Conservation (phyloP, 2,329 filamentous ascomycete species). For the Verticillium zaregamsianum region DNA sequence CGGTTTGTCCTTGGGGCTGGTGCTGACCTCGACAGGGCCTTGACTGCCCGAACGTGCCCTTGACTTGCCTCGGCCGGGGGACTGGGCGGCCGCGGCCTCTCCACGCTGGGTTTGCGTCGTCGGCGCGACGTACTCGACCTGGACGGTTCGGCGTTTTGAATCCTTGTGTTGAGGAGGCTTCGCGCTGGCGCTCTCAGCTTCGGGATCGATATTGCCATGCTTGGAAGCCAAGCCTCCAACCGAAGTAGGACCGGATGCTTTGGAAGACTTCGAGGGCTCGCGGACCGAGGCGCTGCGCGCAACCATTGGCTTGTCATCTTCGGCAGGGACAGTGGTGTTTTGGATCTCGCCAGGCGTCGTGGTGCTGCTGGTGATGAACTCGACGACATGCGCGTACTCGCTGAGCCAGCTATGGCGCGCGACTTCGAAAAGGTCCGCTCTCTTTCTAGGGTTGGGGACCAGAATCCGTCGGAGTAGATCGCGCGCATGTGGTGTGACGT, state of each 20-base stretch:
- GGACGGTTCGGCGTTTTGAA: constrained; percentile 88
- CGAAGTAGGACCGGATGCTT: constrained; percentile 40
- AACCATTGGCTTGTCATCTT: constrained; percentile 52
- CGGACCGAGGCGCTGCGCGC: constrained; percentile 90
- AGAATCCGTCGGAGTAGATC: constrained; percentile 90
- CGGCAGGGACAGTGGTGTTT: constrained; percentile 64
- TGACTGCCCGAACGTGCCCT: constrained; percentile 47
- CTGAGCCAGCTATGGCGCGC: constrained; percentile 97
- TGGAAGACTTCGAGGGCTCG: constrained; percentile 70
- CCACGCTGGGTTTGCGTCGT: constrained; percentile 80
- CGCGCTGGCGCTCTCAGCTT: constrained; percentile 46
- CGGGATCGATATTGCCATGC: constrained; percentile 68
- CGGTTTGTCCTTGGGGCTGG: constrained; percentile 48
- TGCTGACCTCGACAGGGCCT: constrained; percentile 42
- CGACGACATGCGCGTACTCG: constrained; percentile 94
- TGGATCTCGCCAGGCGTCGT: constrained; percentile 83
- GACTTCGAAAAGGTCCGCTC: constrained; percentile 95
- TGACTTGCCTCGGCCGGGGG: constrained; percentile 19
- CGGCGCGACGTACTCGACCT: constrained; percentile 95
- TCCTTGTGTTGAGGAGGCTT: constrained; percentile 69
- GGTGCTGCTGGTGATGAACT: constrained; percentile 93
- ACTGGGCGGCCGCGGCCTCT: constrained; percentile 19
- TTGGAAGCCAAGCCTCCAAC: constrained; percentile 67
- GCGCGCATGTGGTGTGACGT: constrained; percentile 92
- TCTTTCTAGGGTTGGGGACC: constrained; percentile 89